A percentile compares a stretch with the other conserved stretches of the same genome.
phyloP scores from a whole-genome alignment of 2,329 filamentous ascomycete genomes.

The Xylaria sp. region DNA sequence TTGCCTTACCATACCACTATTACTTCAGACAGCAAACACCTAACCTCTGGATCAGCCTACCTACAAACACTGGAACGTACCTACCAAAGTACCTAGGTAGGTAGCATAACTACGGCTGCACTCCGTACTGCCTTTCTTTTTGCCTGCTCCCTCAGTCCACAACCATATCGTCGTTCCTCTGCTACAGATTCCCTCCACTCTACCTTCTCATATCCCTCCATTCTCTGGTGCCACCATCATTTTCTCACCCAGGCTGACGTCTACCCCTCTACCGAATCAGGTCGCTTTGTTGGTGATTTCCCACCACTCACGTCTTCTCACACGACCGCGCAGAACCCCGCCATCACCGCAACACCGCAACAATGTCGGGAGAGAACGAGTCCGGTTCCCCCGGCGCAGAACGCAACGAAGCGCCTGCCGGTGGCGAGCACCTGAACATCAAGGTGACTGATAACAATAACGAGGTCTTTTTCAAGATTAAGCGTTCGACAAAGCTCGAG shows the following conservation, averaged over 20 bases:
- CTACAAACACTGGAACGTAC: background rate
- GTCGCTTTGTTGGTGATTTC: background rate
- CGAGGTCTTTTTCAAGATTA: slow-evolving; percentile 99
- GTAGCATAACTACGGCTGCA: background rate
- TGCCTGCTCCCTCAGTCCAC: background rate
- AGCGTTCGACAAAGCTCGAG: slow-evolving; percentile 92
- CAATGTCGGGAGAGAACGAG: slow-evolving; percentile 65
- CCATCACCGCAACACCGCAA: background rate
- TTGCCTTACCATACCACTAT: too few species aligned
- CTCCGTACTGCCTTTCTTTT: background rate
- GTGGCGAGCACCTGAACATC: slow-evolving; percentile 90
- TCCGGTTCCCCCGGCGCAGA: slow-evolving; percentile 59
- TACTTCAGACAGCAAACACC: background rate
- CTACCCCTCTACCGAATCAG: background rate
- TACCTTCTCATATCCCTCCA: background rate
- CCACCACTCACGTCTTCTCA: slow-evolving; percentile 3
- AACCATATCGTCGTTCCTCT: background rate
- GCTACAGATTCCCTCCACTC: too few species aligned
- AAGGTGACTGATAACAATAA: slow-evolving; percentile 99
- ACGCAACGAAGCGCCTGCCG: slow-evolving; percentile 55
- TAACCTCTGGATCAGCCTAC: background rate
- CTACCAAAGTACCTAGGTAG: background rate
- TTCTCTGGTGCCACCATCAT: background rate
- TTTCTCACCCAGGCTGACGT: background rate
- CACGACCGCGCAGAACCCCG: background rate